Percentiles rank a stretch among this genome's conserved stretches.
Evolutionary conservation across 257 asterid genomes (phyloP).

Genomic region (Scutellaria baicalensis): DNA sequence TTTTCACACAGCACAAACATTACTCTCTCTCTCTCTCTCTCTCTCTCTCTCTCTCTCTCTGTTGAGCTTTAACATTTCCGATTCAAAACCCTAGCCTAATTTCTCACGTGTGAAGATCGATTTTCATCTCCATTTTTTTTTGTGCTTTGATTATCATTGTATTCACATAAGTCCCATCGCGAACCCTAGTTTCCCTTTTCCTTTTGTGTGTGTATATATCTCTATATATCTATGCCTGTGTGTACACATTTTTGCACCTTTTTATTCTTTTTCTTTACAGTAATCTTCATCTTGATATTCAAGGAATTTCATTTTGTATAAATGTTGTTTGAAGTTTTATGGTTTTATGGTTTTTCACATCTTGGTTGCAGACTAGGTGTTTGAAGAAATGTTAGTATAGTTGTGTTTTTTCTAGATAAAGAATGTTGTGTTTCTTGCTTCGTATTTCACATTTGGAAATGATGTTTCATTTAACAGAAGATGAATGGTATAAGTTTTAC

Average conservation of each 20-base stretch:
- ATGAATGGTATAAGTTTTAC: not conserved
- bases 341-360: not conserved
- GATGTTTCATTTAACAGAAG: not conserved
- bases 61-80: conserved; percentile 24
- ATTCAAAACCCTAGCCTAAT: conserved; percentile 39
- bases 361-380: conserved; percentile 13
- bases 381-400: conserved; percentile 13
- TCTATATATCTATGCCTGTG: not conserved
- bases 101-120: conserved; percentile 28
- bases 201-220: not conserved
- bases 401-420: not conserved
- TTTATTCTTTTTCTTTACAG: not conserved
- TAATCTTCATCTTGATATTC: not conserved
- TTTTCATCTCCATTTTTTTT: conserved; percentile 24
- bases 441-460: not conserved
- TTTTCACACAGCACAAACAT: conserved; percentile 20
- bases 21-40: conserved; percentile 18
- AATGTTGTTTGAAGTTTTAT: not conserved
- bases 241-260: not conserved
- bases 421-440: not conserved
- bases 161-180: conserved; percentile 26
- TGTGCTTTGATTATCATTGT: not conserved
- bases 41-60: conserved; percentile 19
- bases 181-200: conserved; percentile 6
- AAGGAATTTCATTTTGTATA: not conserved